phyloP scores from a whole-genome alignment of 495 filamentous ascomycete genomes.

The Aspergillus bertholletiae region DNA sequence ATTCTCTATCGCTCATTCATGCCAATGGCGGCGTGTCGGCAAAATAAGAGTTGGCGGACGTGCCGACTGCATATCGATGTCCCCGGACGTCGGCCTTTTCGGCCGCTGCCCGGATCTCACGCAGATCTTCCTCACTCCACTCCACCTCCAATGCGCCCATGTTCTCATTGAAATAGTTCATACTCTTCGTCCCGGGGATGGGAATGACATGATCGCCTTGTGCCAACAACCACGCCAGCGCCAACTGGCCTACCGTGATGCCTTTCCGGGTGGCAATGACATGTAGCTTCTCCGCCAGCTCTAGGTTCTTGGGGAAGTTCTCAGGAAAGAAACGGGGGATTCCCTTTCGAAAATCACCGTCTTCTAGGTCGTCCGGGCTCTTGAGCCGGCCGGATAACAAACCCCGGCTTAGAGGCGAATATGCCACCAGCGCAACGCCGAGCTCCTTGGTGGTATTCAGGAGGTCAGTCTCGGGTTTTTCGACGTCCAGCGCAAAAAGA shows the following conservation, averaged over 20 bases:
- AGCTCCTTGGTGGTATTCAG: conserved; percentile 45
- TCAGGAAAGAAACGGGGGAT: conserved; percentile 47
- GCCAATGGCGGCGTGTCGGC: background rate
- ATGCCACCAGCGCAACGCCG: conserved; percentile 39
- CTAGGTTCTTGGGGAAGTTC: conserved; percentile 47
- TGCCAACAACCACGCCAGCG: conserved; percentile 50
- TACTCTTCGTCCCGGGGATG: conserved; percentile 56
- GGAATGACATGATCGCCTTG: conserved; percentile 54
- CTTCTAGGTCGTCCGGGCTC: conserved; percentile 28
- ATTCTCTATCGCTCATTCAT: background rate
- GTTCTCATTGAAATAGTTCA: conserved; percentile 57
- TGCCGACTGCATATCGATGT: conserved; percentile 22
- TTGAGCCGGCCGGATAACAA: conserved; percentile 32
- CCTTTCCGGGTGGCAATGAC: conserved; percentile 46
- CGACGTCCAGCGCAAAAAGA: conserved; percentile 39
- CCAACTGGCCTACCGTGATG: conserved; percentile 40
- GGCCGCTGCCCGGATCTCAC: conserved; percentile 43
- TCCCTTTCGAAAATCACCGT: conserved; percentile 22
- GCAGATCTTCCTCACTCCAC: conserved; percentile 47
- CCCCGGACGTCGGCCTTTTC: conserved; percentile 41
- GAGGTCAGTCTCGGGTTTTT: conserved; percentile 41
- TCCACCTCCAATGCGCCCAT: conserved; percentile 39
- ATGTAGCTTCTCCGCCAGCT: conserved; percentile 35
- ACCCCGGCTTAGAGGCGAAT: conserved; percentile 44
- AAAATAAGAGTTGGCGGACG: background rate